Base-by-base conservation (phyloP, 2,329 filamentous ascomycete species). In the Mollisiaceae sp. region DNA sequence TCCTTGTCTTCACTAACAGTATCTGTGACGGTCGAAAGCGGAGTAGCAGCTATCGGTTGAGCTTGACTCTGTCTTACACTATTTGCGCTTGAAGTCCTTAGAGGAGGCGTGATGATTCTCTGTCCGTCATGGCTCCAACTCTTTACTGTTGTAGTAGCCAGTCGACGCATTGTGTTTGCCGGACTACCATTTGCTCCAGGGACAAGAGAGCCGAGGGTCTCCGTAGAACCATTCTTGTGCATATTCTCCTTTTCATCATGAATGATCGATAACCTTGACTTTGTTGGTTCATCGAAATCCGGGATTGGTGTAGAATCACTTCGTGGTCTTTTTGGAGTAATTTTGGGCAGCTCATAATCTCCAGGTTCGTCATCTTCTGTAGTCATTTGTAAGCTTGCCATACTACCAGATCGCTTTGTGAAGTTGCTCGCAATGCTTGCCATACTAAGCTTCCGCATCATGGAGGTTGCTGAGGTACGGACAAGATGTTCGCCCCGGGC, bases 371-470 rank as follows among this genome's bases (percentile, higher is more conserved):
- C 67, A 35, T 74, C 72, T 60, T 73, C 74, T 15, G 64, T 59
- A 14, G 65, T 69, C 60, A 66, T 71, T 18, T 73, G 71, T 8
- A 76, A 43, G 60, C 73, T 75, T 5, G 73, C 70, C 35, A 75
- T 66, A 52, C 75, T 77, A 15, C 72, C 68, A 0, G 91, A 91
- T 64, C 90, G 87, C 71, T 89, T 91, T 43, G 87, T 86, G 74
- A 96, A 94, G 57, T 90, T 90, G 70, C 86, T 90, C 15, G 91
- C 85, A 69, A 95, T 90, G 76, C 89, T 93, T 58, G 90, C 89
- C 73, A 92, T 89, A 77, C 92, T 97, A 68, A 97, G 84, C 76
- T 94, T 96, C 60, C 93, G 86, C 81, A 97, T 97, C 74, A 97
- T 87, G 0, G 91, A 91, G 41, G 92, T 93, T 14, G 93, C 91